A percentile compares a stretch with the other conserved stretches of the same genome.
Evolutionary conservation across 208 protist genomes (phyloP).

Genomic region (Trichomonas gallinae): DNA sequence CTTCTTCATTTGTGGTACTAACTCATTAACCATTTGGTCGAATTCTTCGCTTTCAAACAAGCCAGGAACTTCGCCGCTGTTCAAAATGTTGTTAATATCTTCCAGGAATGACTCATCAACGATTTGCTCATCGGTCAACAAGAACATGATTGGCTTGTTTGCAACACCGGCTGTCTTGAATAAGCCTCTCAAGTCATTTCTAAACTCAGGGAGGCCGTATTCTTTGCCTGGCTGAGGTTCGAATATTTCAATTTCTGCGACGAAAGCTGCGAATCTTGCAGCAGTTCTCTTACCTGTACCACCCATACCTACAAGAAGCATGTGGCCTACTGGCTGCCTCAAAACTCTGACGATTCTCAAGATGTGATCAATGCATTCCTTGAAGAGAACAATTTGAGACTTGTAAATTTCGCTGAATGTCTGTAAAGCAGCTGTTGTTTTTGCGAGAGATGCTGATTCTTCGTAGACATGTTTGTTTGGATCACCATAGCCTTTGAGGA

Average conservation of each 20-base stretch:
- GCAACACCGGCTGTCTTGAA: constrained; percentile 68
- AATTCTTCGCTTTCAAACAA: constrained; percentile 47
- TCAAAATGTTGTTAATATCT: constrained; percentile 86
- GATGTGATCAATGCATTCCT: constrained; percentile 82
- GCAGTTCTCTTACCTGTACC: constrained; percentile 78
- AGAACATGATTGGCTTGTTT: constrained; percentile 71
- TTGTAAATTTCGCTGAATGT: constrained; percentile 6
- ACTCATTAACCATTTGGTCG: constrained; percentile 35
- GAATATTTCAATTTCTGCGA: constrained; percentile 73
- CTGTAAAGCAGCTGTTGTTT: not conserved
- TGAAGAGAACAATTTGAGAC: constrained; percentile 69
- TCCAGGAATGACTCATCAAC: constrained; percentile 76
- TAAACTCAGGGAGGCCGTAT: constrained; percentile 74
- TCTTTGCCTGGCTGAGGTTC: constrained; percentile 72
- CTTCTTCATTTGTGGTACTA: constrained; percentile 58
- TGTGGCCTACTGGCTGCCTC: constrained; percentile 72
- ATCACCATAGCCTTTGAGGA: not conserved
- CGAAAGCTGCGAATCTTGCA: constrained; percentile 67
- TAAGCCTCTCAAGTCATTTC: constrained; percentile 76
- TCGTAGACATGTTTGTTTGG: not conserved
- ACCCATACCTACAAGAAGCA: constrained; percentile 81
- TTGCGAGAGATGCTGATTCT: not conserved
- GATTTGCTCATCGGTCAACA: constrained; percentile 84
- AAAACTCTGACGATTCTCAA: constrained; percentile 76
- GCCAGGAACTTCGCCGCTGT: constrained; percentile 65